Evolutionary conservation across 495 filamentous ascomycete genomes (phyloP), one percentile per base, ranked within the genome.

Genomic region (Neurospora sp.): DNA sequence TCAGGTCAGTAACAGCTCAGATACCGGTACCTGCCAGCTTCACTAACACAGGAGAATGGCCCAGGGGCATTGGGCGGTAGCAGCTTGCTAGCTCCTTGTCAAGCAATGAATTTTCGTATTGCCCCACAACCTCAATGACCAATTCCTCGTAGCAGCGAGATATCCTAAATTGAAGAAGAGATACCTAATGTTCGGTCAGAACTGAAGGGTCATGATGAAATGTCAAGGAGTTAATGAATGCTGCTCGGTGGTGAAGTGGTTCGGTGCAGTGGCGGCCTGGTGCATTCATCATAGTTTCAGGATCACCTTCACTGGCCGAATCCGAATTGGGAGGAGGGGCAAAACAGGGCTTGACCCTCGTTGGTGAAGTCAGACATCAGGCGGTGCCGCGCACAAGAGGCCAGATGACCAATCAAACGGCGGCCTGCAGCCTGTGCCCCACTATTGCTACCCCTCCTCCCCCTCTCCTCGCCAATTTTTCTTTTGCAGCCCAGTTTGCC

Each of bases 281-380:
- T 60, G 49, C 49, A 66, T 35, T 66, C 49, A 27, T 12, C 42
- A 54, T 54, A 14, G 20, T 54, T 54, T 54, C 46, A 54, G 20
- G 46, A 27, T 54, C 20, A 54, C 46, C 20, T 54, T 54, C 54
- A 62, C 54, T 35, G 54, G 54, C 54, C 54, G 54, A 66, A 35
- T 18, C 54, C 27, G 54, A 66, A 66, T 35, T 66, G 71, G 8
- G 69, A 74, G 74, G 79, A 80, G 79, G 78, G 79, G 78, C 79
- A 80, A 78, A 79, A 75, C 79, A 80, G 79, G 79, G 79, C 79
- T 79, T 81, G 79, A 79, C 79, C 79, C 77, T 81, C 79, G 70
- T 72, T 72, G 70, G 72, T 72, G 70, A 60, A 75, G 76, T 77
- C 74, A 71, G 54, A 66, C 73, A 79, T 78, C 79, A 78, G 77